phyloP scores from a whole-genome alignment of 495 filamentous ascomycete genomes.

The Neurospora sp. region DNA sequence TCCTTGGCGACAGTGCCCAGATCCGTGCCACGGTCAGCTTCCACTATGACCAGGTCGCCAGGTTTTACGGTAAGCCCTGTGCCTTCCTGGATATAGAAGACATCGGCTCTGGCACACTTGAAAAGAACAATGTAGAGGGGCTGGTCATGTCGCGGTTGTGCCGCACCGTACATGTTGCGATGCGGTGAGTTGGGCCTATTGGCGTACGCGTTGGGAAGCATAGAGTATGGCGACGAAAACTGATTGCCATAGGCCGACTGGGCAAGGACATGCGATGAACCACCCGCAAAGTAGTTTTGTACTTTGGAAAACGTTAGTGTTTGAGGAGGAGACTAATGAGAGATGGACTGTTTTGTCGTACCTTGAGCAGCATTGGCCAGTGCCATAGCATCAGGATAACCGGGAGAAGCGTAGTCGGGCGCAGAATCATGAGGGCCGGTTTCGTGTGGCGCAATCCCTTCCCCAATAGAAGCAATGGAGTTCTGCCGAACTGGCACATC shows the following conservation, averaged over 20 bases:
- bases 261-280: slow-evolving; percentile 29
- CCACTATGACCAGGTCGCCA: slow-evolving; percentile 92
- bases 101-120: slow-evolving; percentile 87
- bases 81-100: slow-evolving; percentile 93
- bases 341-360: background rate
- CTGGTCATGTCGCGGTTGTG: slow-evolving; percentile 66
- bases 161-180: slow-evolving; percentile 49
- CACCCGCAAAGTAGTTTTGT: slow-evolving; percentile 38
- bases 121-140: slow-evolving; percentile 89
- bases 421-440: slow-evolving; percentile 27
- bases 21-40: slow-evolving; percentile 92
- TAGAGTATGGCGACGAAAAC: slow-evolving; percentile 29
- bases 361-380: background rate
- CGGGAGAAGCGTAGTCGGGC: slow-evolving; percentile 5
- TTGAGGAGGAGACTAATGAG: background rate
- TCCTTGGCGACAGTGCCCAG: slow-evolving; percentile 84
- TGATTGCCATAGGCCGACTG: slow-evolving; percentile 28
- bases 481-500: slow-evolving; percentile 58
- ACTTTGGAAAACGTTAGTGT: slow-evolving; percentile 28
- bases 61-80: slow-evolving; percentile 82
- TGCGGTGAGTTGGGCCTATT: slow-evolving; percentile 45
- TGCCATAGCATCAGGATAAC: background rate
- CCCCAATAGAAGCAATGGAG: slow-evolving; percentile 56
- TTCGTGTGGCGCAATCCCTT: slow-evolving; percentile 38
- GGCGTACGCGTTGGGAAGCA: slow-evolving; percentile 46